Evolutionary conservation across 495 filamentous ascomycete genomes (phyloP), one percentile per base, ranked within the genome.

Genomic region (Penicillium bialowiezense): DNA sequence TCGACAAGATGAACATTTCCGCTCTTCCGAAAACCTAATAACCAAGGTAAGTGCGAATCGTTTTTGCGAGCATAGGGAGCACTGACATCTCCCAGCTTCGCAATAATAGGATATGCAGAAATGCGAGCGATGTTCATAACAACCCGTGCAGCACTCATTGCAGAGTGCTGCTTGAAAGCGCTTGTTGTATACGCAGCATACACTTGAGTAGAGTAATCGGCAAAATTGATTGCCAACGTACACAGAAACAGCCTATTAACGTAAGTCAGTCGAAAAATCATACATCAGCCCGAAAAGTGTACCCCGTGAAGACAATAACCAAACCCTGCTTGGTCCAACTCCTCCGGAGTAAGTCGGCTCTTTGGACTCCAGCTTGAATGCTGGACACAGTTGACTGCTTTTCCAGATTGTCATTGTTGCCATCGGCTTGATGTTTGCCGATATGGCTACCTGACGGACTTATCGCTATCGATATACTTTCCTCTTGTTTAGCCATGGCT

Each of bases 91-190:
- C 60, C 53, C 8, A 63, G 45, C 20, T 63, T 63, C 3, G 56
- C 56, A 38, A 63, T 63, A 12, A 63, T 56, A 7, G 60, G 60
- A 54, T 57, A 63, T 3, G 60, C 48, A 13, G 53, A 51, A 28
- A 63, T 59, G 5, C 53, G 53, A 0, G 60, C 54, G 21, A 63
- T 63, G n/a, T 59, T 63, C 48, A 49, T 53, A 0, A 63, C 56
- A 2, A 63, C 60, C 3, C 54, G 48, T 3, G 56, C 60, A 9
- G 60, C 56, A 18, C 53, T 55, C 60, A 63, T 59, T 12, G 56
- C 56, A 4, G 60, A 63, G 28, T 63, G 60, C 23, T 59, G 53
- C 28, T 55, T 59, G 44, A 63, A 63, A 5, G 53, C 38, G 24
- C 53, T 57, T 7, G 56, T 63, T 13, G 56, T 56, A 20, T 59